These are phyloP conservation scores for Rhodosporidiobolus sp. DNA, from an alignment of 768 basidiomycete species.

Conservation along the genomic window DNA sequence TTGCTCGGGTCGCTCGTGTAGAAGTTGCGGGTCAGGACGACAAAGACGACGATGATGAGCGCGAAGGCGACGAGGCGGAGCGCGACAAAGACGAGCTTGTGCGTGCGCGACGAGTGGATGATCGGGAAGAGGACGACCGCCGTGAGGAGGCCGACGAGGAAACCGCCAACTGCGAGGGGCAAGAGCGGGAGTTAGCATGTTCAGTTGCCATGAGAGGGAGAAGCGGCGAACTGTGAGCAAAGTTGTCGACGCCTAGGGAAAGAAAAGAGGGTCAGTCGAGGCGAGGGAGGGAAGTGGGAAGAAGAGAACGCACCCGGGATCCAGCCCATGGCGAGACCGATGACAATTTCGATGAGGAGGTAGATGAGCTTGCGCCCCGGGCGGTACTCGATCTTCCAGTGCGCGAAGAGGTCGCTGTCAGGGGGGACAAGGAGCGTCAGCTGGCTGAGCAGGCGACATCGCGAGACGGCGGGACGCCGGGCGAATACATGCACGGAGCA, in stretches of 20 bases:
- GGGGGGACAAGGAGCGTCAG: constrained; percentile 54
- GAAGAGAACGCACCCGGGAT: constrained; percentile 57
- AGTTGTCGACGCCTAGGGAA: constrained; percentile 73
- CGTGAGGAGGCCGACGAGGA: constrained; percentile 64
- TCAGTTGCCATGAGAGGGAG: constrained; percentile 49
- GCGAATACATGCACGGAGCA: constrained; percentile 70
- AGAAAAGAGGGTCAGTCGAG: neutral
- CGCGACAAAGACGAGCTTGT: constrained; percentile 67
- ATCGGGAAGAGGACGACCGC: constrained; percentile 85
- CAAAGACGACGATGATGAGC: constrained; percentile 71
- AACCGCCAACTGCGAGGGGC: constrained; percentile 60
- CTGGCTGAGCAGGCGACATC: too few relatives aligned
- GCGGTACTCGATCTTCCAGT: constrained; percentile 83
- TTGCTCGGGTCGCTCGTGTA: constrained; percentile 82
- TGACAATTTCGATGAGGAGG: constrained; percentile 78
- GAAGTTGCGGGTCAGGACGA: constrained; percentile 80
- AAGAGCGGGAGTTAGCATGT: too few relatives aligned
- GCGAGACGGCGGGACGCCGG: too few relatives aligned
- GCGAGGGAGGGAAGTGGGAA: neutral
- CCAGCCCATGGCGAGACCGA: constrained; percentile 80
- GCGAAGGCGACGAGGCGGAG: constrained; percentile 72
- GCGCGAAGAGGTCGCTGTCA: constrained; percentile 68
- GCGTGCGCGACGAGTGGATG: constrained; percentile 70
- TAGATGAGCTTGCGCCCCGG: constrained; percentile 78
- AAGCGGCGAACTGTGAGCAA: constrained; percentile 78